phyloP scores from a whole-genome alignment of 345 rosid genomes.

The Salix purpurea region DNA sequence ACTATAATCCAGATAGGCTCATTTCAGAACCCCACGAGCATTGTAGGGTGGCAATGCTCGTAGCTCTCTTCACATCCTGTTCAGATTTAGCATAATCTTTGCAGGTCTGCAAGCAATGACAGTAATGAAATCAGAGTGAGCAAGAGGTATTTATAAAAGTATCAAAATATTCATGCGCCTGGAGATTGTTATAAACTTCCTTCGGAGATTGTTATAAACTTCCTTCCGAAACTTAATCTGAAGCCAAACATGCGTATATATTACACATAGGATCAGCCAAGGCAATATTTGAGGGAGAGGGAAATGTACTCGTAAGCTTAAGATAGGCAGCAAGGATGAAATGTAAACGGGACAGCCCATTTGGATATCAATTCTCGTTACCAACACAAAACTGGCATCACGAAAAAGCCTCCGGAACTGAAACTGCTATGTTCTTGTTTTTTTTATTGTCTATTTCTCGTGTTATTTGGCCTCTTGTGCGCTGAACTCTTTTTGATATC shows the following conservation, averaged over 20 bases:
- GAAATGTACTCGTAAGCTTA: not conserved
- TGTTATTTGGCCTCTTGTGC: not conserved
- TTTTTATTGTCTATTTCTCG: too few relatives aligned
- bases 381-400: not conserved
- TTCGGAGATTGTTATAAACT: too few relatives aligned
- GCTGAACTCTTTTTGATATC: not conserved
- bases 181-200: not conserved
- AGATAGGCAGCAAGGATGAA: not conserved
- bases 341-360: not conserved
- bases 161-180: not conserved
- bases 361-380: not conserved
- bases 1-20: too few relatives aligned
- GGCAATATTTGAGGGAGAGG: not conserved
- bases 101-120: not conserved
- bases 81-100: too few relatives aligned
- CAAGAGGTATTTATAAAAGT: rapidly evolving
- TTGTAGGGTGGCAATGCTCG: too few relatives aligned
- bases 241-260: too few relatives aligned
- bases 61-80: too few relatives aligned
- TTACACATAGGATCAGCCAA: not conserved
- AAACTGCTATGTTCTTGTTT: not conserved
- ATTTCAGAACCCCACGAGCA: too few relatives aligned
- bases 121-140: not conserved
- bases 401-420: not conserved
- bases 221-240: not conserved